Evolutionary conservation across 2,329 filamentous ascomycete species (phyloP).

Genomic region (Fusarium pseudonygamai): DNA sequence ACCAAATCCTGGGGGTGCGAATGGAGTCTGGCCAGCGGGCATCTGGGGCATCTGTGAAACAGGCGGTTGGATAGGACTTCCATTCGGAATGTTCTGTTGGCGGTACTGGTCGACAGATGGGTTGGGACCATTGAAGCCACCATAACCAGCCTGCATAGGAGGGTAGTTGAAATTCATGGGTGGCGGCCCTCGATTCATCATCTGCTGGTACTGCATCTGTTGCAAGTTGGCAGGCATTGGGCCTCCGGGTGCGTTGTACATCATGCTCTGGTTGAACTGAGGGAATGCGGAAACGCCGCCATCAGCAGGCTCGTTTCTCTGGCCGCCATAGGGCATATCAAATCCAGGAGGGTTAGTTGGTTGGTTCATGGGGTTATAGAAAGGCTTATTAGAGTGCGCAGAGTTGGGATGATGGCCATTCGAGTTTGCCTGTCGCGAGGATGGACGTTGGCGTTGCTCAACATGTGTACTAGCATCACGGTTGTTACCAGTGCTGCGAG

Average conservation of each 20-base stretch:
- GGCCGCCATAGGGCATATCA: conserved; percentile 62
- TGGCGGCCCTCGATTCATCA: conserved; percentile 63
- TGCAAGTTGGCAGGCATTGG: conserved; percentile 60
- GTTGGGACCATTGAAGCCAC: conserved; percentile 60
- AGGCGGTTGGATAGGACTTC: conserved; percentile 61
- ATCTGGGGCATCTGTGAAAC: conserved; percentile 57
- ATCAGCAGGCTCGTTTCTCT: conserved; percentile 64
- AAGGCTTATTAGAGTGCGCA: conserved; percentile 58
- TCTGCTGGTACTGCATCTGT: conserved; percentile 68
- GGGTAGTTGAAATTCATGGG: conserved; percentile 68
- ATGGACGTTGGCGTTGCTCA: conserved; percentile 64
- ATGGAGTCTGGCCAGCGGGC: conserved; percentile 55
- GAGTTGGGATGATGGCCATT: conserved; percentile 55
- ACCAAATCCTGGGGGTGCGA: conserved; percentile 61
- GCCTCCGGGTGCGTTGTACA: conserved; percentile 60
- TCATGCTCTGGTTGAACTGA: conserved; percentile 59
- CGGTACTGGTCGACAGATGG: conserved; percentile 66
- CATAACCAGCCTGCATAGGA: conserved; percentile 64
- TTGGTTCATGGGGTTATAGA: conserved; percentile 61
- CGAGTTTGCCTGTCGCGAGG: conserved; percentile 62
- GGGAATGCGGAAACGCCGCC: conserved; percentile 60
- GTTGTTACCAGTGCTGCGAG: conserved; percentile 59
- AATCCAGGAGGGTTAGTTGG: conserved; percentile 54
- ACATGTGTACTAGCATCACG: conserved; percentile 56
- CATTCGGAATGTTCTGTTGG: conserved; percentile 60